Conservation (phyloP, 441 rosid species). For the Dalechampia spathulata region DNA sequence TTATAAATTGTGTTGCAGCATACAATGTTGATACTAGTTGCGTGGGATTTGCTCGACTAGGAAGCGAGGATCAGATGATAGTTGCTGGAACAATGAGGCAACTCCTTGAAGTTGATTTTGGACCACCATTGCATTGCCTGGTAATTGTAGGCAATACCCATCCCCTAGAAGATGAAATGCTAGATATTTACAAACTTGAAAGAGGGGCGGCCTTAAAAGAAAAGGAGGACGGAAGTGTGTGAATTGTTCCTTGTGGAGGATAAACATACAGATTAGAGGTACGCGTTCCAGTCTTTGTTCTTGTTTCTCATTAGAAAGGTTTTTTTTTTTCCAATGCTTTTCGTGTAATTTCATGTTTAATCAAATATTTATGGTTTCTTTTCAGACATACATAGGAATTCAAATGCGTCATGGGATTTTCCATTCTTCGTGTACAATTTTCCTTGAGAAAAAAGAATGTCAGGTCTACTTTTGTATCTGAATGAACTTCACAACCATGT, state of each 20-base stretch:
- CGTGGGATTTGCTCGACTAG: slow-evolving; percentile 78
- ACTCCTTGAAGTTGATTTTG: slow-evolving; percentile 59
- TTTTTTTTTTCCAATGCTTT: too few species aligned
- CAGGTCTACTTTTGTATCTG: too few species aligned
- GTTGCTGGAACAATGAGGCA: slow-evolving; percentile 78
- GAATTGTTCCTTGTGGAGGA: neutral
- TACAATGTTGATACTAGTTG: slow-evolving; percentile 61
- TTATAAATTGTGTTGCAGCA: slow-evolving; percentile 27
- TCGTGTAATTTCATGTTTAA: too few species aligned
- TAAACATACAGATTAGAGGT: neutral
- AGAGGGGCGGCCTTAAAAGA: slow-evolving; percentile 4
- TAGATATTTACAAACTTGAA: slow-evolving; percentile 50
- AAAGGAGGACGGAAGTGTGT: slow-evolving; percentile 5
- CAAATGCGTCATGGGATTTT: too few species aligned
- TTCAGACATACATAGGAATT: too few species aligned
- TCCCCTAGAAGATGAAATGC: slow-evolving; percentile 88
- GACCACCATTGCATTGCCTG: slow-evolving; percentile 79
- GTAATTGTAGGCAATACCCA: slow-evolving; percentile 75
- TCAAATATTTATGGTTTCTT: too few species aligned
- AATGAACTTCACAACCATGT: too few species aligned
- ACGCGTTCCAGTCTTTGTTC: too few species aligned
- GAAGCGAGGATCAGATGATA: slow-evolving; percentile 77
- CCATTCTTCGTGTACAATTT: too few species aligned
- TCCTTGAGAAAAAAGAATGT: too few species aligned
- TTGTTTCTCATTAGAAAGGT: too few species aligned